phyloP scores from a whole-genome alignment of 768 basidiomycete genomes.

The Pulveroboletus ravenelii region DNA sequence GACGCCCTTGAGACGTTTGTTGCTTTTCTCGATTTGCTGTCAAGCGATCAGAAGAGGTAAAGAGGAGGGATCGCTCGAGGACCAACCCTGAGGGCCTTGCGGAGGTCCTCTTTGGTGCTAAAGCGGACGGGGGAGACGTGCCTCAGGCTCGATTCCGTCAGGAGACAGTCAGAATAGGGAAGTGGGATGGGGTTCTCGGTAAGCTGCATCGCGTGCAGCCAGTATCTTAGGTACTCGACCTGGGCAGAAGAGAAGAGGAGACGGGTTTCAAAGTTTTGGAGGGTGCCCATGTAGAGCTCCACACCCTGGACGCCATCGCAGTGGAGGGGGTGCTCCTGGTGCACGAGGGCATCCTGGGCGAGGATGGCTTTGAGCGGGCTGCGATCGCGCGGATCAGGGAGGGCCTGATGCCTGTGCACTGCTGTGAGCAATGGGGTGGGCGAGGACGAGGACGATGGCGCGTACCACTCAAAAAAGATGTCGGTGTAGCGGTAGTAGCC shows the following conservation, averaged over 20 bases:
- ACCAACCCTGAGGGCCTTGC: slow-evolving; percentile 55
- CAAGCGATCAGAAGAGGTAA: background rate
- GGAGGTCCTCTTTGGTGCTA: slow-evolving; percentile 48
- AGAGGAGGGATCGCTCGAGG: too few species aligned
- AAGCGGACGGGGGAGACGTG: slow-evolving; percentile 57
- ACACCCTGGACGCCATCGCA: slow-evolving; percentile 59
- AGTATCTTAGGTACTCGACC: slow-evolving; percentile 81
- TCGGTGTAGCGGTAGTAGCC: slow-evolving; percentile 85
- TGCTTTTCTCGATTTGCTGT: slow-evolving; percentile 75
- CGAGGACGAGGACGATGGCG: background rate
- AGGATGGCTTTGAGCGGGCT: slow-evolving; percentile 65
- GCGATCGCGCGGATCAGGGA: slow-evolving; percentile 57
- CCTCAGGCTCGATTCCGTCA: slow-evolving; percentile 54
- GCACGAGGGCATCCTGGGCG: slow-evolving; percentile 65
- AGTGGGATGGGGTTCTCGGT: slow-evolving; percentile 63
- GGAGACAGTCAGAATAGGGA: slow-evolving; percentile 73
- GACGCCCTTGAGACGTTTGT: slow-evolving; percentile 67
- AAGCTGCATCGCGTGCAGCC: slow-evolving; percentile 70
- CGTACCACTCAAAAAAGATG: slow-evolving; percentile 77
- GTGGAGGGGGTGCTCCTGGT: slow-evolving; percentile 69
- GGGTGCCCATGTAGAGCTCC: slow-evolving; percentile 72
- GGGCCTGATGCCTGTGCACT: slow-evolving; percentile 45
- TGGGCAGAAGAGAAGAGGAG: slow-evolving; percentile 79
- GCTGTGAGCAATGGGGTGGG: background rate
- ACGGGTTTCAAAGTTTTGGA: slow-evolving; percentile 69